These are phyloP conservation scores for Diutina pseudorugosa DNA, from an alignment of 1,139 yeast genomes.

Conservation along the genomic window DNA sequence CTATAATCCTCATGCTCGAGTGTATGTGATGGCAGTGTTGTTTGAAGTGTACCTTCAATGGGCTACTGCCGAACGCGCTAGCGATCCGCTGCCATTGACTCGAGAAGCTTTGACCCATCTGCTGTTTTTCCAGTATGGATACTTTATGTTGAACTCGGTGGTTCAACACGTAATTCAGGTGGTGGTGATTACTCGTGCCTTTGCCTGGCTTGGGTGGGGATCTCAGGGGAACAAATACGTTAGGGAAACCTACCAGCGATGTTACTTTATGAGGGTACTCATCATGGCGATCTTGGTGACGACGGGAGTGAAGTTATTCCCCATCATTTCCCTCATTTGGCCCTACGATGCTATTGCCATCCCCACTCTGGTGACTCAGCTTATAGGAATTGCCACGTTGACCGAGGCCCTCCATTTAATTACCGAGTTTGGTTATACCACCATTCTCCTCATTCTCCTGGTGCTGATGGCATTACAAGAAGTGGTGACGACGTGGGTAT, in stretches of 20 bases:
- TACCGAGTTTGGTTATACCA: neutral
- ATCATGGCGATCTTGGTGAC: constrained; percentile 60
- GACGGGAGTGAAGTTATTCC: constrained; percentile 70
- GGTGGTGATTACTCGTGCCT: constrained; percentile 30
- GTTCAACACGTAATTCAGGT: constrained; percentile 49
- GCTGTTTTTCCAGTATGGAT: constrained; percentile 49
- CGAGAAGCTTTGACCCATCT: constrained; percentile 28
- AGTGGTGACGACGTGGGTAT: neutral
- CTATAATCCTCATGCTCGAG: constrained; percentile 27
- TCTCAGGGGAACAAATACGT: constrained; percentile 13
- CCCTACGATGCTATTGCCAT: constrained; percentile 69
- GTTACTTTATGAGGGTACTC: constrained; percentile 27
- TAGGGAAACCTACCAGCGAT: constrained; percentile 10
- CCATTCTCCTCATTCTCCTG: neutral
- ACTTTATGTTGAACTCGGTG: constrained; percentile 52
- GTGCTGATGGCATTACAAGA: neutral
- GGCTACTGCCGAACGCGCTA: constrained; percentile 74
- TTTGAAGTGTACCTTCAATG: constrained; percentile 86
- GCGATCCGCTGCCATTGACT: constrained; percentile 15
- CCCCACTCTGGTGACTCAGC: constrained; percentile 47
- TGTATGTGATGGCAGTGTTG: constrained; percentile 54
- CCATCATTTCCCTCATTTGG: constrained; percentile 94
- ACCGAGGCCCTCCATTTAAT: constrained; percentile 41
- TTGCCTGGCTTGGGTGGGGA: constrained; percentile 22
- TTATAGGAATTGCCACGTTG: constrained; percentile 50